Evolutionary conservation across 1,139 yeast genomes (phyloP).

Genomic region (Trichomonascaceae sp.): DNA sequence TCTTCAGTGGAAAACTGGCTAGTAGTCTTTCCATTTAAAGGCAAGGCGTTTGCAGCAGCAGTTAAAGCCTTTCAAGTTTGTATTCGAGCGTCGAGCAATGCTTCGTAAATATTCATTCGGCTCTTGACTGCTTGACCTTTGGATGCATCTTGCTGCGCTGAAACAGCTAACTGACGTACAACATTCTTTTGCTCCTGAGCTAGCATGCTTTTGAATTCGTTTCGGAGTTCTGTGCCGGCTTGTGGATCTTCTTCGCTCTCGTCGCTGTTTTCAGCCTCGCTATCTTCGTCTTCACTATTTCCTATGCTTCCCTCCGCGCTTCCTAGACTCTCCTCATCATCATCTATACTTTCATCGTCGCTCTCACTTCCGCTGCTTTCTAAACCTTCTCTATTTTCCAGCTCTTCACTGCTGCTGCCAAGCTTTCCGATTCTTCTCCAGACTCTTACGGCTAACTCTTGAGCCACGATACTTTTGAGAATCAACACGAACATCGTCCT

Average conservation of each 20-base stretch:
- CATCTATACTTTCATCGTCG: conserved; percentile 27
- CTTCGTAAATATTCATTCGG: conserved; percentile 73
- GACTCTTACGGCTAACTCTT: conserved; percentile 51
- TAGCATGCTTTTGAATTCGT: conserved; percentile 16
- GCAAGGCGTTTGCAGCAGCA: conserved; percentile 59
- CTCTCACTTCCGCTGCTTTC: conserved; percentile 30
- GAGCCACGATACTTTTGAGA: conserved; percentile 62
- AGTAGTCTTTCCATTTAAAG: conserved; percentile 41
- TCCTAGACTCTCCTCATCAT: conserved; percentile 24
- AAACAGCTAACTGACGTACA: conserved; percentile 54
- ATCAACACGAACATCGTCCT: conserved; percentile 41
- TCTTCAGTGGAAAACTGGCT: conserved; percentile 34
- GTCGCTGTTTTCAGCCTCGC: too few relatives aligned
- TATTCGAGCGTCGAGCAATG: conserved; percentile 72
- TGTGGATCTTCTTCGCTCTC: conserved; percentile 21
- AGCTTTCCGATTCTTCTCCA: conserved; percentile 38
- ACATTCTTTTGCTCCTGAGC: conserved; percentile 60
- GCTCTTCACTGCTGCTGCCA: conserved; percentile 34
- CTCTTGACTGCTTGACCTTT: conserved; percentile 78
- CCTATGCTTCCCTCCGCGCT: conserved; percentile 23
- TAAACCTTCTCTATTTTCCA: too few relatives aligned
- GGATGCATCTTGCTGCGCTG: conserved; percentile 70
- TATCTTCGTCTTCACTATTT: conserved; percentile 17
- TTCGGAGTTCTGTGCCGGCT: conserved; percentile 29
- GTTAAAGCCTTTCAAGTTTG: conserved; percentile 75